Base-by-base conservation (phyloP, 2,329 filamentous ascomycete species). In the Tolypocladium guangdongense region DNA sequence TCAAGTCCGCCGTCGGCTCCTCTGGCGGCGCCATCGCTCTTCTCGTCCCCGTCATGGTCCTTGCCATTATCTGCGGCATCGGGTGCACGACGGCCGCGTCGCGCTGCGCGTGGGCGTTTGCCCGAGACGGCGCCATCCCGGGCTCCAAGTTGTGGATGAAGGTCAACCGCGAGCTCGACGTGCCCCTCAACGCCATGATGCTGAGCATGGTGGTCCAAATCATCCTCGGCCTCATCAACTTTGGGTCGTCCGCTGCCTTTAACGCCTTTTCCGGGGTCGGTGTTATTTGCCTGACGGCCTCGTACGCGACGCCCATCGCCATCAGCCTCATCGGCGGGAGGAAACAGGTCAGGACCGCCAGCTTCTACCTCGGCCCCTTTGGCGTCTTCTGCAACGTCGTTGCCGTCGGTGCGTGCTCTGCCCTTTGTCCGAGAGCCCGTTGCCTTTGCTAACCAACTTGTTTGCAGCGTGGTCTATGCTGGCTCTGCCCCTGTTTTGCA, bases 151-250 rank as follows among this genome's bases (percentile, higher is more conserved):
- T 66, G 70, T 87, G 83, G 82, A 79, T 78, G 63, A 65, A 75
- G 57, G 78, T 88, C 59, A 79, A 87, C 72, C 68, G 68, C 48
- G 79, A 73, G 55, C 73, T 86, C 0, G 83, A 86, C 56, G 76
- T 87, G 4, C 84, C 84, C 0, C 61, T 87, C 53, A 87, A 87
- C 64, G 83, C 82, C 58, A 87, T 87, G 83, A 83, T 87, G 79
- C 77, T 87, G 53, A 81, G 78, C 62, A 86, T 85, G 80, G 76
- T 69, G 4, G 72, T 87, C 32, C 77, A 87, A 67, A 75, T 87
- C 53, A 50, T 80, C 16, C 78, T 88, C 6, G 84, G 81, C 35
- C 63, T 83, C 60, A 81, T 88, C 65, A 86, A 87, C 72, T 86
- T 88, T 58, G 84, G 84, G 48, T 86, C 82, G 2, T 69, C 76